phyloP scores from a whole-genome alignment of 2,329 filamentous ascomycete genomes.

The Fusarium sp. region DNA sequence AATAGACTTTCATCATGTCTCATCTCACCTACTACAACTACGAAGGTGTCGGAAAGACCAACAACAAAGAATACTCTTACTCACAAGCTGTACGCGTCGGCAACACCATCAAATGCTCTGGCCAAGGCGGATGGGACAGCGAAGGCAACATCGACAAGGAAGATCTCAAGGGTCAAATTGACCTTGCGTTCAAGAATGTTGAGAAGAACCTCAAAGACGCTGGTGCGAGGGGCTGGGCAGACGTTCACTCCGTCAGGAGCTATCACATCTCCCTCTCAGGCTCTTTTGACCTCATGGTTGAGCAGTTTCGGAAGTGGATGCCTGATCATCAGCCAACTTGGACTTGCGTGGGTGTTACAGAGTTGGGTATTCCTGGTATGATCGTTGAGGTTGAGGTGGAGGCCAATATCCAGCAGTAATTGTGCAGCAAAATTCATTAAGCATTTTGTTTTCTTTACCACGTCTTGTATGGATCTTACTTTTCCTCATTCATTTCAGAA shows the following conservation, averaged over 20 bases:
- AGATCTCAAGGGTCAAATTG: constrained; percentile 57
- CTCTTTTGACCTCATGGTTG: constrained; percentile 52
- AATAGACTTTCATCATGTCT: constrained; percentile 39
- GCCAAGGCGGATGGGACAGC: constrained; percentile 37
- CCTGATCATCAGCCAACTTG: constrained; percentile 62
- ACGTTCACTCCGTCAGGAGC: constrained; percentile 60
- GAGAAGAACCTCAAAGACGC: constrained; percentile 60
- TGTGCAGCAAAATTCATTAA: not conserved
- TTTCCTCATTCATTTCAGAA: not conserved
- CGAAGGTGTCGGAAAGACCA: constrained; percentile 42
- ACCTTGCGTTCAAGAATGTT: constrained; percentile 66
- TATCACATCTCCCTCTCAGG: constrained; percentile 56
- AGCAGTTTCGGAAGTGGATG: constrained; percentile 60
- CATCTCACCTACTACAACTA: constrained; percentile 48
- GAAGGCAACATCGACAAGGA: constrained; percentile 37
- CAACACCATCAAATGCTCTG: constrained; percentile 35
- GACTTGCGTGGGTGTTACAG: constrained; percentile 62
- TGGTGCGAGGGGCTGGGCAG: constrained; percentile 65
- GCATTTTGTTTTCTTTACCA: not conserved
- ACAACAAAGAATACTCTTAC: constrained; percentile 37
- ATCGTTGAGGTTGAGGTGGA: constrained; percentile 67
- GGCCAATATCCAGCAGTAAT: constrained; percentile 44
- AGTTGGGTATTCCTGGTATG: constrained; percentile 61
- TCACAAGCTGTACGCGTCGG: constrained; percentile 36
- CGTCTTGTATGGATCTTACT: not conserved